phyloP scores from a whole-genome alignment of 495 filamentous ascomycete genomes.

The Penicillium coprophilum region DNA sequence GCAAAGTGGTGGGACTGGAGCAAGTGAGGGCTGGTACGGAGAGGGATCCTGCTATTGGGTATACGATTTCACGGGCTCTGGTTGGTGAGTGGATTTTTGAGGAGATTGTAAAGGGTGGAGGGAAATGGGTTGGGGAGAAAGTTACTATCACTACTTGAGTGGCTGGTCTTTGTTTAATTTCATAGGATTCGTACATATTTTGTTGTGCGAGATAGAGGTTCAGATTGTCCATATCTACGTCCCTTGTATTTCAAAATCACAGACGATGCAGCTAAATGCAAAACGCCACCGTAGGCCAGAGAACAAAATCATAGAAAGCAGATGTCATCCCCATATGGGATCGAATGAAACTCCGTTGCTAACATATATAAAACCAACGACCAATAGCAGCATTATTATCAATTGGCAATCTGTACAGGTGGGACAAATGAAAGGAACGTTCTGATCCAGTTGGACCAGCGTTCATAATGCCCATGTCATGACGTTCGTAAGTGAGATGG shows the following conservation, averaged over 20 bases:
- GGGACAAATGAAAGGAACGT: background rate
- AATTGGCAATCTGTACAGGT: conserved; percentile 18
- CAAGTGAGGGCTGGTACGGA: conserved; percentile 37
- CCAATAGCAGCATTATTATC: conserved; percentile 2
- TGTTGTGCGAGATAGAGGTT: background rate
- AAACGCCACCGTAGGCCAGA: background rate
- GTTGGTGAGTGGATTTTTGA: conserved; percentile 45
- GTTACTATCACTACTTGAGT: conserved; percentile 37
- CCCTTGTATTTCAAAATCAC: background rate
- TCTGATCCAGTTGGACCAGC: background rate
- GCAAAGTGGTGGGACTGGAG: conserved; percentile 7
- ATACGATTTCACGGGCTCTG: conserved; percentile 38
- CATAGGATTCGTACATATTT: background rate
- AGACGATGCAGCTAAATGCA: background rate
- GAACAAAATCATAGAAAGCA: background rate
- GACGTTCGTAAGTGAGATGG: conserved; percentile 16
- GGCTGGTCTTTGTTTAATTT: background rate
- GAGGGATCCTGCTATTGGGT: conserved; percentile 37
- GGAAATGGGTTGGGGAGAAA: conserved; percentile 38
- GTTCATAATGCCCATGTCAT: conserved; percentile 3
- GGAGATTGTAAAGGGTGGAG: conserved; percentile 35
- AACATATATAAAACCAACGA: conserved; percentile 6
- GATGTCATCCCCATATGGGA: background rate
- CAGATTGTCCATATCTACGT: background rate
- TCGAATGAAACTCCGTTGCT: conserved; percentile 14